Evolutionary conservation across 2,329 filamentous ascomycete genomes (phyloP), one percentile per base, ranked within the genome.

Genomic region (Ceratocystis papillata): DNA sequence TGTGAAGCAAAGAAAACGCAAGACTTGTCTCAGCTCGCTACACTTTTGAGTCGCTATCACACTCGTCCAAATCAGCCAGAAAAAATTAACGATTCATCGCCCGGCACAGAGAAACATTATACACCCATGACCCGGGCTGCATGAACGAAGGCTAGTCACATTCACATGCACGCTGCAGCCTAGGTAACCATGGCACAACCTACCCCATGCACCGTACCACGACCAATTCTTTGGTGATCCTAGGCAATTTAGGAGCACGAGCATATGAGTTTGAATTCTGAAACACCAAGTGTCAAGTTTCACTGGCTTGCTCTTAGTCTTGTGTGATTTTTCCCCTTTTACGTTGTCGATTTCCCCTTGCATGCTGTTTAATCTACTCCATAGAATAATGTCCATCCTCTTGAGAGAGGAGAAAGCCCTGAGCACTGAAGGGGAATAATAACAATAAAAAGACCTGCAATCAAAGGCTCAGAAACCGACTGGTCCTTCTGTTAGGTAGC

Each of bases 261-360:
- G 53, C 53, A 57, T 25, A 22, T 57, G 15, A 33, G 33, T 41
- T n/a, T 37, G n/a, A 63, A 48, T 33, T 48, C 61, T 63, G 61
- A 63, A 48, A 63, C 61, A 63, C 41, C 44, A 63, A 37, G 41
- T 63, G 61, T 63, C 61, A 63, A 63, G 61, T 63, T 63, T 63
- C 61, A 63, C 61, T 22, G 8, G 41, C 20, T 17, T 8, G 3
- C 22, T 53, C 22, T 53, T 45, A 8, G 7, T 62, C 37, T n/a
- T 46, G 33, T 46, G 50, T 68, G 30, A 44, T 65, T 69, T 62
- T 44, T 65, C 64, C 68, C 64, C 70, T 41, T 50, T 59, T 64
- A 30, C 6, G 25, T 7, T 33, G 25, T 37, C 17, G 7, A 30
- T n/a, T 65, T 28, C 55, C 46, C 62, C 48, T 62, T 63, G 22